Base-by-base conservation (phyloP, 257 asterid genomes). In the Apocynum venetum region DNA sequence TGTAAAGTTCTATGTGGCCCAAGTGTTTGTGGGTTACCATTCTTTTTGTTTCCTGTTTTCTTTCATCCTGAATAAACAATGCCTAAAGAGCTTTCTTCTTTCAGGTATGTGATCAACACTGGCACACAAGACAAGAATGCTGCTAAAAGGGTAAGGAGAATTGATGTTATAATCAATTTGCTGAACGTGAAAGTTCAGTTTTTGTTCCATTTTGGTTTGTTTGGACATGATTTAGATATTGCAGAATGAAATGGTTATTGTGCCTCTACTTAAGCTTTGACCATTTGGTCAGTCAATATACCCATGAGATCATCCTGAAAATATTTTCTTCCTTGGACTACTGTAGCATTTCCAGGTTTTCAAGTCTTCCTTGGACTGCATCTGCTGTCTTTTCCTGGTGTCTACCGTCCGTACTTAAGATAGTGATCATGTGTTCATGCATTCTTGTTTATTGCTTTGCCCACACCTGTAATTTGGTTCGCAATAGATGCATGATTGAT, bases 101-200 rank as follows among this genome's bases (percentile, higher is more conserved):
- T 4, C 90, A 95, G 98, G 87, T 95, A 93, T 82, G 93, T 93
- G 78, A 89, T 93, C 44, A 92, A 83, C 90, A 88, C 97, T 70
- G 96, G 96, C 55, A 76, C 97, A 51, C 97, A 95, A 89, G 99
- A 93, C 78, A 95, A 95, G 83, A 41, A 90, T 72, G 97, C 90
- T 69, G 99, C 93, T 70, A 95, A 95, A 83, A 90, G 96, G 94
- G 99, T 95, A 86, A 82, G 83, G 59, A 59, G 48, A 55, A 48
- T 55, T 81, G 65, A 74, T 76, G 35, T 72, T 44, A 11, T 13
- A 40, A 15, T 38, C 20, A 14, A 17, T 55, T 53, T 17, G 64
- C 31, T 11, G 51, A 14, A 36, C 65, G 7, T 67, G 40, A 4
- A 35, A 51, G 4, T 78, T 55, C 41, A 2, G 0, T 2, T 53